These are phyloP conservation scores for Fomitopsis pinicola DNA, from an alignment of 1,284 basidiomycete species.

Conservation along the genomic window DNA sequence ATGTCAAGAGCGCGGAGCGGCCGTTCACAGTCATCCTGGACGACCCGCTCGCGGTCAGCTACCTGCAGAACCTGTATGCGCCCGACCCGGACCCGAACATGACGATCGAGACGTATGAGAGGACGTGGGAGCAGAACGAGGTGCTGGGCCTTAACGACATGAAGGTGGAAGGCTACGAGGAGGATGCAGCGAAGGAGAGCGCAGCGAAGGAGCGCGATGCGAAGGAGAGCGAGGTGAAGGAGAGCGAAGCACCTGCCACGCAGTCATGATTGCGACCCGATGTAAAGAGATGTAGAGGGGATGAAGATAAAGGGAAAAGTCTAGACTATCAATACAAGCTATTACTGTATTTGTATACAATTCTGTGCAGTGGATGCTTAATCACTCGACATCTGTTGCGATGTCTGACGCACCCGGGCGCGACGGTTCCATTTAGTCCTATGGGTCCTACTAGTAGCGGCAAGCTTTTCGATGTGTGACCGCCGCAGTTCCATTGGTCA, in stretches of 20 bases:
- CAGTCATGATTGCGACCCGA: not conserved
- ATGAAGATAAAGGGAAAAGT: not conserved
- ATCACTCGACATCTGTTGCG: too few species aligned
- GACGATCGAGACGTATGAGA: constrained; percentile 79
- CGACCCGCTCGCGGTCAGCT: constrained; percentile 94
- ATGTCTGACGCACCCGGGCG: too few species aligned
- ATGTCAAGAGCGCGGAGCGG: constrained; percentile 69
- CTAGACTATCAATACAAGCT: not conserved
- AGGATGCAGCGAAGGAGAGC: constrained; percentile 20
- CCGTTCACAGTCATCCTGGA: constrained; percentile 93
- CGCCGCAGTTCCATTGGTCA: too few species aligned
- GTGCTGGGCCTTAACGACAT: constrained; percentile 97
- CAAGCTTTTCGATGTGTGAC: too few species aligned
- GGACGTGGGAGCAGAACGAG: constrained; percentile 91
- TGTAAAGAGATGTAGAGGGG: not conserved
- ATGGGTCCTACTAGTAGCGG: not conserved
- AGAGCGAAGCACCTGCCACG: too few species aligned
- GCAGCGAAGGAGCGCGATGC: not conserved
- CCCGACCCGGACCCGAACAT: constrained; percentile 92
- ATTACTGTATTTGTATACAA: not conserved
- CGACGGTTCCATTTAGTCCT: too few species aligned
- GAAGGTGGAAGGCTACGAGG: constrained; percentile 83
- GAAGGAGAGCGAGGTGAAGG: too few species aligned
- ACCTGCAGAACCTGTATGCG: constrained; percentile 93
- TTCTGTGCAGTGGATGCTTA: not conserved